Conservation (phyloP, 257 asterid genomes). For the Solanum clarkiae region DNA sequence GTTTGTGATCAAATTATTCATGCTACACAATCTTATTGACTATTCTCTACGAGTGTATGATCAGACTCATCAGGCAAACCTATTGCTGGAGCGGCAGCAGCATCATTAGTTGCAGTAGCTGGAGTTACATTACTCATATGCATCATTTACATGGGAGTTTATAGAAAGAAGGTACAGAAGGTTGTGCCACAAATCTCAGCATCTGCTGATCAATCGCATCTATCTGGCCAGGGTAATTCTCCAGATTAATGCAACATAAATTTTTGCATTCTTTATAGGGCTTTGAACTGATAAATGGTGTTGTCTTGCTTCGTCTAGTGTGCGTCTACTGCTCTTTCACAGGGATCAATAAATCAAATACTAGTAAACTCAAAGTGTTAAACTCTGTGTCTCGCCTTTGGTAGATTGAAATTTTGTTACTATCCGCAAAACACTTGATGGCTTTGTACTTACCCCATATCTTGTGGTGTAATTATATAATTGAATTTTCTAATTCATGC, state of each 20-base stretch:
- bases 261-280: background rate
- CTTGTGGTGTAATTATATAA: background rate
- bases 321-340: background rate
- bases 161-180: conserved; percentile 37
- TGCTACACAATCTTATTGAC: conserved; percentile 3
- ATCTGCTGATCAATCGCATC: conserved; percentile 33
- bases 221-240: conserved; percentile 12
- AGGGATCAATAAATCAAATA: background rate
- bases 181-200: conserved; percentile 19
- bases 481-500: background rate
- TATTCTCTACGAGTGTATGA: conserved; percentile 1
- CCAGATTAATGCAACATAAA: background rate
- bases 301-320: background rate
- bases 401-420: background rate
- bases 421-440: background rate
- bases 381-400: background rate
- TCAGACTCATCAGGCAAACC: conserved; percentile 64
- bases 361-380: background rate
- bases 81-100: conserved; percentile 48
- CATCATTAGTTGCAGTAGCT: conserved; percentile 15
- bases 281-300: background rate
- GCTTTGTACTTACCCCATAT: background rate
- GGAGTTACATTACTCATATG: conserved; percentile 32
- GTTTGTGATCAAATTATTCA: background rate
- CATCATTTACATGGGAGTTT: conserved; percentile 26